phyloP scores from a whole-genome alignment of 495 filamentous ascomycete species.

The Bacidia rubella region DNA sequence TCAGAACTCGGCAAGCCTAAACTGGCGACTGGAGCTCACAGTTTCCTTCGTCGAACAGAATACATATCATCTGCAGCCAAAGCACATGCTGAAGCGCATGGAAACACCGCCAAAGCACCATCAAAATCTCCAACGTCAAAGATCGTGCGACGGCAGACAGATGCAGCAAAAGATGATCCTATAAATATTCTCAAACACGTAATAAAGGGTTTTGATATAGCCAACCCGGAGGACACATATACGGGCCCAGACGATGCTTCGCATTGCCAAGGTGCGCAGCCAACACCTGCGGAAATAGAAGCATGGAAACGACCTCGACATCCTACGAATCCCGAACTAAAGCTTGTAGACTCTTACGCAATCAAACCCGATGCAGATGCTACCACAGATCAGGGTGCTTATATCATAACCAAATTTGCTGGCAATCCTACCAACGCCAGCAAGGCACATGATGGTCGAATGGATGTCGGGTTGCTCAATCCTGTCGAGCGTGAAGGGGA shows the following conservation, averaged over 20 bases:
- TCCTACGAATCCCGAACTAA: conserved; percentile 65
- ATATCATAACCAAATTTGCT: conserved; percentile 77
- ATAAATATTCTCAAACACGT: conserved; percentile 68
- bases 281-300: conserved; percentile 43
- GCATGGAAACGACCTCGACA: conserved; percentile 68
- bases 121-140: conserved; percentile 29
- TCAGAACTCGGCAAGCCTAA: conserved; percentile 71
- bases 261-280: conserved; percentile 39
- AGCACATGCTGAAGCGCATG: conserved; percentile 28
- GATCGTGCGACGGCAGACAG: conserved; percentile 28
- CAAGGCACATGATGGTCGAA: conserved; percentile 56
- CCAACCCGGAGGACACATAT: conserved; percentile 53
- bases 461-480: conserved; percentile 66
- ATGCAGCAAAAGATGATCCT: conserved; percentile 56
- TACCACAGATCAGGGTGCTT: conserved; percentile 74
- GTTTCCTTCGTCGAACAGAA: conserved; percentile 90
- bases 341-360: conserved; percentile 66
- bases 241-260: conserved; percentile 34
- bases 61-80: conserved; percentile 66
- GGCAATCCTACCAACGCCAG: conserved; percentile 57
- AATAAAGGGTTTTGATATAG: conserved; percentile 73
- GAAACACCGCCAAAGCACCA: conserved; percentile 23
- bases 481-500: conserved; percentile 40
- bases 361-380: conserved; percentile 79
- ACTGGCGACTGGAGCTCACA: conserved; percentile 53